Conservation (phyloP, 768 basidiomycete species). For the Boletus sp. region DNA sequence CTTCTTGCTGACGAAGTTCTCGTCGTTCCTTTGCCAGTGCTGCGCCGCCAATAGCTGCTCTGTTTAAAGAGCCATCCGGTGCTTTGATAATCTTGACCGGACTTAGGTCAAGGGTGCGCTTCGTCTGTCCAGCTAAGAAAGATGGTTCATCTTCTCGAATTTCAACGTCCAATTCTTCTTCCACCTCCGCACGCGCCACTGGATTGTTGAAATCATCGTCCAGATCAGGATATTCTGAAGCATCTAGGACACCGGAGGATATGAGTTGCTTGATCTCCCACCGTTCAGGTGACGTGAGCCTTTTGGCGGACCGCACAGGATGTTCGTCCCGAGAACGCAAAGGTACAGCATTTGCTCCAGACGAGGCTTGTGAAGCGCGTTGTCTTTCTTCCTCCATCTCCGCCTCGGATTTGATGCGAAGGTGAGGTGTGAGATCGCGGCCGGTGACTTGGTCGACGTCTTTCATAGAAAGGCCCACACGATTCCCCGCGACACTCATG, state of each 20-base stretch:
- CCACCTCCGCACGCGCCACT: slow-evolving; percentile 77
- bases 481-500: slow-evolving; percentile 82
- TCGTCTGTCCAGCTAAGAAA: slow-evolving; percentile 95
- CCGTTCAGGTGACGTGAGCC: slow-evolving; percentile 92
- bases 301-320: slow-evolving; percentile 73
- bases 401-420: slow-evolving; percentile 90
- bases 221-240: slow-evolving; percentile 91
- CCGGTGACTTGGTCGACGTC: slow-evolving; percentile 93
- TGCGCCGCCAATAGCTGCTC: slow-evolving; percentile 92
- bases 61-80: slow-evolving; percentile 94
- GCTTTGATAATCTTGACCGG: slow-evolving; percentile 99
- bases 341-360: slow-evolving; percentile 87
- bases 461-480: slow-evolving; percentile 91
- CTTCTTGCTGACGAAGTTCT: slow-evolving; percentile 91
- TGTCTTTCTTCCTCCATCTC: slow-evolving; percentile 83
- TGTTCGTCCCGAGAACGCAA: slow-evolving; percentile 52
- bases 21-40: slow-evolving; percentile 92
- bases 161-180: slow-evolving; percentile 97
- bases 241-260: slow-evolving; percentile 86
- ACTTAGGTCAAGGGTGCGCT: slow-evolving; percentile 90
- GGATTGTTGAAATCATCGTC: slow-evolving; percentile 83
- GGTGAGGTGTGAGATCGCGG: slow-evolving; percentile 89
- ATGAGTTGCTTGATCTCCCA: slow-evolving; percentile 99
- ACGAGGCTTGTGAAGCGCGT: slow-evolving; percentile 57
- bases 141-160: slow-evolving; percentile 95